phyloP scores from a whole-genome alignment of 495 filamentous ascomycete species.

The Staphylotrichum tortipilum region DNA sequence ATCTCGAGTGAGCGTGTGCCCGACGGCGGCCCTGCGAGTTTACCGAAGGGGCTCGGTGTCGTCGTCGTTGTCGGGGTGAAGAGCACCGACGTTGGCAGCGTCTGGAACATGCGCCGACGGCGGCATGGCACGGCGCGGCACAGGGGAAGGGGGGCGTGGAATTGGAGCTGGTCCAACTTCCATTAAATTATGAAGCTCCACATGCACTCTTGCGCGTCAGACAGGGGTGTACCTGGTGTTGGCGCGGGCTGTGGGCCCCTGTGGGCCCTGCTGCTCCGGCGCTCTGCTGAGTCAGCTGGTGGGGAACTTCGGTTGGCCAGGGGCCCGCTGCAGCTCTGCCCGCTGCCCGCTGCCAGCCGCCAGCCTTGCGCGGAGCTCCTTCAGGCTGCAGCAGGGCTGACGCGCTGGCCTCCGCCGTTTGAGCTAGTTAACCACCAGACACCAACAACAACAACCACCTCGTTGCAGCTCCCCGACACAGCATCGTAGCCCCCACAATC shows the following conservation, averaged over 20 bases:
- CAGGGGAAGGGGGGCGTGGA: too few relatives aligned
- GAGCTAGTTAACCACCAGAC: too few relatives aligned
- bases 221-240: too few relatives aligned
- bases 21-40: not conserved
- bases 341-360: too few relatives aligned
- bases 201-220: too few relatives aligned
- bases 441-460: slow-evolving; percentile 5
- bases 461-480: not conserved
- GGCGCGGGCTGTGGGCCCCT: too few relatives aligned
- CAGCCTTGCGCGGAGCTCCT: not conserved
- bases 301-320: too few relatives aligned
- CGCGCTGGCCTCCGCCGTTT: slow-evolving; percentile 26
- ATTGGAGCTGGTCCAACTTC: not conserved
- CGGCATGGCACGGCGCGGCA: not conserved
- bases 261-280: not conserved
- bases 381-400: slow-evolving; percentile 39
- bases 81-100: not conserved
- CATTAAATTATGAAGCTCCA: too few relatives aligned
- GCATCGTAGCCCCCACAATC: not conserved
- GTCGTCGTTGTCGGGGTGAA: not conserved
- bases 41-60: not conserved
- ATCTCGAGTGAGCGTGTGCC: not conserved
- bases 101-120: too few relatives aligned
- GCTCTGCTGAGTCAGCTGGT: slow-evolving; percentile 27
- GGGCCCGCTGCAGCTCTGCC: too few relatives aligned